phyloP scores from a whole-genome alignment of 768 basidiomycete genomes.

The Tubosaeta sp. region DNA sequence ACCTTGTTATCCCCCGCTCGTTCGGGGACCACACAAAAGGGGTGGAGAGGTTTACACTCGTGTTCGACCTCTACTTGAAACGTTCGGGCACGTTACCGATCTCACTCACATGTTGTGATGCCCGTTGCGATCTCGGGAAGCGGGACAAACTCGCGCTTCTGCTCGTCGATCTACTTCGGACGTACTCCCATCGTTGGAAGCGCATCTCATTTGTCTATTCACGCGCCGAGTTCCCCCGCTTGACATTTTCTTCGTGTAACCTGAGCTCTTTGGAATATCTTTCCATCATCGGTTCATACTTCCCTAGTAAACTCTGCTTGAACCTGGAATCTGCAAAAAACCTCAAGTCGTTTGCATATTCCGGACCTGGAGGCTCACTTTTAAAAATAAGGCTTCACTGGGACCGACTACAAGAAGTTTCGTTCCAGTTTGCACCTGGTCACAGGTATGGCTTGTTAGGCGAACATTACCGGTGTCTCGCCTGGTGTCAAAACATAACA shows the following conservation, averaged over 20 bases:
- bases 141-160: not conserved
- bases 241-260: slow-evolving; percentile 7
- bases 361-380: not conserved
- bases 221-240: slow-evolving; percentile 5
- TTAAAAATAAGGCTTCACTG: too few species aligned
- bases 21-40: not conserved
- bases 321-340: slow-evolving; percentile 6
- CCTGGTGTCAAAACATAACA: slow-evolving; percentile 16
- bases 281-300: not conserved
- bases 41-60: not conserved
- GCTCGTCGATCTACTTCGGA: slow-evolving; percentile 10
- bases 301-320: not conserved
- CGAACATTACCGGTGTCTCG: slow-evolving; percentile 5
- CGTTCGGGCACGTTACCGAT: slow-evolving; percentile 8
- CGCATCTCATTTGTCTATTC: slow-evolving; percentile 5
- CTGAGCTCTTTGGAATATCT: slow-evolving; percentile 10
- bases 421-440: too few species aligned
- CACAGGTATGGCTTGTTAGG: not conserved
- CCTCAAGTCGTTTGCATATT: slow-evolving; percentile 10
- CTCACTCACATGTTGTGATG: slow-evolving; percentile 10
- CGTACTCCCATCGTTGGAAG: slow-evolving; percentile 13
- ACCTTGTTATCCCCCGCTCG: slow-evolving; percentile 11
- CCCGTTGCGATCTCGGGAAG: too few species aligned
- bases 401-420: too few species aligned
- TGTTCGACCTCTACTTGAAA: slow-evolving; percentile 7